Conservation (phyloP, 768 basidiomycete species). For the Suillus spraguei region DNA sequence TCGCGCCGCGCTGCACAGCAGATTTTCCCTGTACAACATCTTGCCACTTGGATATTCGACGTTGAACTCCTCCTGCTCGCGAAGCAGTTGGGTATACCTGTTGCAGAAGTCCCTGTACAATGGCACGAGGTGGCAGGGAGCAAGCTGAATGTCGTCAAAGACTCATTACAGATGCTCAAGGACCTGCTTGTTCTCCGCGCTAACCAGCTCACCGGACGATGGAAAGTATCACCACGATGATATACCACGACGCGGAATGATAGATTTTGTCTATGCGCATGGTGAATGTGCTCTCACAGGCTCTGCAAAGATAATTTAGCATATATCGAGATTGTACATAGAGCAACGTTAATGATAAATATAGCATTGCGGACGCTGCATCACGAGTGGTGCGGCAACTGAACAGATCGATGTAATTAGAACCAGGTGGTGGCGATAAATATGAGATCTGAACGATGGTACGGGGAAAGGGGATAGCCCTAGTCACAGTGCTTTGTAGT, state of each 20-base stretch:
- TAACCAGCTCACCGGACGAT: constrained; percentile 80
- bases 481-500: not conserved
- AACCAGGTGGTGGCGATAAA: not conserved
- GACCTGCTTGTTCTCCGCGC: constrained; percentile 84
- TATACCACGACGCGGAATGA: constrained; percentile 17
- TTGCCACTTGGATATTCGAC: constrained; percentile 95
- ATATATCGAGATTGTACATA: not conserved
- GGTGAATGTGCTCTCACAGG: not conserved
- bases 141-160: constrained; percentile 85
- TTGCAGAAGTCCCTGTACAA: constrained; percentile 83
- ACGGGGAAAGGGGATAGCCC: not conserved
- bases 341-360: not conserved
- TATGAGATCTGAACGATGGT: not conserved
- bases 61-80: constrained; percentile 90
- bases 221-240: constrained; percentile 47
- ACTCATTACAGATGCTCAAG: constrained; percentile 86
- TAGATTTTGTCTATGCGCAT: not conserved
- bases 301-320: not conserved
- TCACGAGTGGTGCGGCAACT: not conserved
- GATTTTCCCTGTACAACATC: constrained; percentile 86
- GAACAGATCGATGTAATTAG: not conserved
- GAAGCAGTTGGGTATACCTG: constrained; percentile 74
- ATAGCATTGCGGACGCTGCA: not conserved
- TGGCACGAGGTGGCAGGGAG: constrained; percentile 96
- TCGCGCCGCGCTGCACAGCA: constrained; percentile 77